Conservation (phyloP, 1,284 basidiomycete species). For the Boletus semigastroideus region DNA sequence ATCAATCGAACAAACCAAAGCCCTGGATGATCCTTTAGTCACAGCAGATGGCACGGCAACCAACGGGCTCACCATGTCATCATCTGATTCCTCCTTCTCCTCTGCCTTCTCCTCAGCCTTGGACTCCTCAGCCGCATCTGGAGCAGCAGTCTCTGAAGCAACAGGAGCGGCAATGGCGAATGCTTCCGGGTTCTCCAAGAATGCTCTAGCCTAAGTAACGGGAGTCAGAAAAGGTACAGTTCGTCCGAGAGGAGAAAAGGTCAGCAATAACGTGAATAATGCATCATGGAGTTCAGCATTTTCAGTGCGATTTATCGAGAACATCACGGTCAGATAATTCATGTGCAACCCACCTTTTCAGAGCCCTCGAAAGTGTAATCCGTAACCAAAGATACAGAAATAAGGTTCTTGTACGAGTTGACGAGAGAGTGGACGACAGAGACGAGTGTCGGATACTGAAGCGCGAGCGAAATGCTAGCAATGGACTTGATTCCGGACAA, state of each 20-base stretch:
- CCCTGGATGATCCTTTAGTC: conserved; percentile 43
- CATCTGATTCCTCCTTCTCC: conserved; percentile 63
- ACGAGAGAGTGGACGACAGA: conserved; percentile 94
- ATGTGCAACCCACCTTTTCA: conserved; percentile 70
- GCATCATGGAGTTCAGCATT: conserved; percentile 68
- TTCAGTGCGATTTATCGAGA: conserved; percentile 68
- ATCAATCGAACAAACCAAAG: conserved; percentile 86
- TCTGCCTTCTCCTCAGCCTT: conserved; percentile 72
- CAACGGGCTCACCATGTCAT: conserved; percentile 62
- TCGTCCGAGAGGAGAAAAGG: conserved; percentile 12
- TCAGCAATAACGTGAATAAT: conserved; percentile 33
- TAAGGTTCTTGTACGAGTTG: conserved; percentile 98
- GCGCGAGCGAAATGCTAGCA: conserved; percentile 92
- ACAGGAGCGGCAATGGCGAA: conserved; percentile 79
- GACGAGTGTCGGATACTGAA: conserved; percentile 95
- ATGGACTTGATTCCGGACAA: conserved; percentile 92
- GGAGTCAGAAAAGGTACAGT: conserved; percentile 27
- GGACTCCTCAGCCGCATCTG: conserved; percentile 51
- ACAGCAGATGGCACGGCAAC: background rate
- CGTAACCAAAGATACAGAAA: conserved; percentile 88
- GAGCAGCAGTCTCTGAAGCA: conserved; percentile 51
- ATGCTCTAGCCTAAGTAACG: conserved; percentile 80
- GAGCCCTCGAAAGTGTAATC: conserved; percentile 95
- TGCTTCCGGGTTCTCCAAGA: conserved; percentile 95
- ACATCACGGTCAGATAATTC: conserved; percentile 33